phyloP scores from a whole-genome alignment of 495 filamentous ascomycete species.

The Aspergillus wentii region DNA sequence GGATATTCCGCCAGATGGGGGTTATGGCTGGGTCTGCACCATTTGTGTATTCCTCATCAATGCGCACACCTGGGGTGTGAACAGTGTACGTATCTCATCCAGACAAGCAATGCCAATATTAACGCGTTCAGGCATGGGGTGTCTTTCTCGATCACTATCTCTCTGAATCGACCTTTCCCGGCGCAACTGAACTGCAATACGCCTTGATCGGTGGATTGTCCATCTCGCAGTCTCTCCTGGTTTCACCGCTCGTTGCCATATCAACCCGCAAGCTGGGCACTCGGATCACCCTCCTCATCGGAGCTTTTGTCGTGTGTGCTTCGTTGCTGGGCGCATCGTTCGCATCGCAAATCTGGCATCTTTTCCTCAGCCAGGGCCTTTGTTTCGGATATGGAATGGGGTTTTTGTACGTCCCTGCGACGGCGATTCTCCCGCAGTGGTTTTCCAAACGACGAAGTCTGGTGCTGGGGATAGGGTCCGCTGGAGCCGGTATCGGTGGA shows the following conservation, averaged over 20 bases:
- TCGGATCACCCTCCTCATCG: slow-evolving; percentile 46
- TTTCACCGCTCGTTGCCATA: slow-evolving; percentile 55
- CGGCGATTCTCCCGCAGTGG: slow-evolving; percentile 66
- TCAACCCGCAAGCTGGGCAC: slow-evolving; percentile 47
- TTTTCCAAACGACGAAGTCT: slow-evolving; percentile 60
- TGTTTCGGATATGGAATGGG: slow-evolving; percentile 69
- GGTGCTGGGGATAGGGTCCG: slow-evolving; percentile 64
- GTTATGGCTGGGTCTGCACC: slow-evolving; percentile 58
- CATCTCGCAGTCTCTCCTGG: slow-evolving; percentile 54
- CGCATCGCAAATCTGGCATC: slow-evolving; percentile 58
- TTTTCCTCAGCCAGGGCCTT: slow-evolving; percentile 67
- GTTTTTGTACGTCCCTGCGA: slow-evolving; percentile 59
- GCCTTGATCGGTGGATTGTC: slow-evolving; percentile 67
- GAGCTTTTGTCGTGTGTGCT: slow-evolving; percentile 47
- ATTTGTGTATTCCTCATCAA: slow-evolving; percentile 50
- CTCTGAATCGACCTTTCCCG: slow-evolving; percentile 48
- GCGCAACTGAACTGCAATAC: slow-evolving; percentile 50
- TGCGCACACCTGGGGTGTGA: slow-evolving; percentile 58
- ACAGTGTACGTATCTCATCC: slow-evolving; percentile 43
- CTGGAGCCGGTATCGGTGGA: slow-evolving; percentile 66
- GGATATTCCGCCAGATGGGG: slow-evolving; percentile 44
- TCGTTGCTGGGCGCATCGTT: slow-evolving; percentile 60
- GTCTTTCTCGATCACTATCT: slow-evolving; percentile 66
- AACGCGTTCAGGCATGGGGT: slow-evolving; percentile 46
- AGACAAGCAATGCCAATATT: not conserved